Evolutionary conservation across 148 eudicot genomes (phyloP), one percentile per base, ranked within the genome.

Genomic region (Silene latifolia): DNA sequence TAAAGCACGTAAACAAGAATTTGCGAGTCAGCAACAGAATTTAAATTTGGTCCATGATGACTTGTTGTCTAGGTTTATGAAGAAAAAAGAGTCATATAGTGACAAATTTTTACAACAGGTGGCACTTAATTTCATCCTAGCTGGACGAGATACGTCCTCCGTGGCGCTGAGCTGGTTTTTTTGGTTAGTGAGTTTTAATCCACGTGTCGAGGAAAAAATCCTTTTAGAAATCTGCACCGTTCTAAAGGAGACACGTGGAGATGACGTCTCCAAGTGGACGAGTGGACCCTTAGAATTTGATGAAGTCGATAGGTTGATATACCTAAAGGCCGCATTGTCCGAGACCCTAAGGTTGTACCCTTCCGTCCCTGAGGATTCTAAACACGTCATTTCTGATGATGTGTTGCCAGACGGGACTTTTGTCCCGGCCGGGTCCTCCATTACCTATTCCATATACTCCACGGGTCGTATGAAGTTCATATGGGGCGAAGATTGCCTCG

Each of bases 131-230:
- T 93, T 93, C 78, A 89, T 93, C 91, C 87, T 93, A 63, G 98
- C 98, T 80, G 98, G 98, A 77, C 93, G 98, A 0, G 98, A 93
- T 89, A 93, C 98, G 51, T 93, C 98, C 54, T 93, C 98, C 4
- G 97, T 89, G 32, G 98, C 98, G 62, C 82, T 93, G 61, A 93
- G 98, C 89, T 93, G 98, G 98, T 93, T 93, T 77, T 93, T 93
- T 79, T 93, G 90, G 92, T 76, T 89, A 10, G 88, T 93, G 2
- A 82, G 76, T 18, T 61, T 25, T 3, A 84, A 81, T 69, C 89
- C 87, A 8, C 76, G 85, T 39, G 94, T 88, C 3, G 98, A 93
- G 53, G 88, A 83, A 7, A 88, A 88, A 48, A 91, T 93, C 44
- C 61, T 93, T 5, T 71, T 42, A 0, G 98, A 93, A 39, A 64